Evolutionary conservation across 164 flowering plant genomes (phyloP), one percentile per base, ranked within the genome.

Genomic region (Umbilicus rupestris): DNA sequence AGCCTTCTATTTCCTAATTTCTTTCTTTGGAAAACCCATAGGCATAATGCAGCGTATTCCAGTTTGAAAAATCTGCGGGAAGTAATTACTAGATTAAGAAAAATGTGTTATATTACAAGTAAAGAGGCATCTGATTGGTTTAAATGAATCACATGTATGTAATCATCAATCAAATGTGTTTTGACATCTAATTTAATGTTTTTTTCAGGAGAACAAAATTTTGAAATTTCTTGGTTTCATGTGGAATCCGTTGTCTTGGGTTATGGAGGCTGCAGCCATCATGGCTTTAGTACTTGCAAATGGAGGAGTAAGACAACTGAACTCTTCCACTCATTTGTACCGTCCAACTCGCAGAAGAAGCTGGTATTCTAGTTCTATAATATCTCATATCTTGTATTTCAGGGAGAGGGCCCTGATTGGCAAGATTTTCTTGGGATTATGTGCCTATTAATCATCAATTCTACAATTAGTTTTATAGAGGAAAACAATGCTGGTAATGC

Each of bases 241-340:
- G 96, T 89, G 96, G 96, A 89, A 89, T 74, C 96, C 93, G 2
- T 77, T 87, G 83, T 87, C 92, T 45, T 89, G 91, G 91, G 87
- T 84, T 66, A 86, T 86, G 91, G 91, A 84, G 76, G 92, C 92
- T 65, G 92, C 92, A 37, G 92, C 92, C 14, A 70, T 85, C 37
- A 87, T 87, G 96, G 96, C 96, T 65, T 83, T 90, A 64, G 86
- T 45, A 63, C 94, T 90, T 70, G 92, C 96, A 5, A 87, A 90
- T 73, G 92, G 96, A 63, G 97, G 94, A 79, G 97, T 87, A 66
- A 80, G 91, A 79, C 44, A 22, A 59, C 19, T 67, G n/a, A 70
- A 66, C 31, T 49, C 24, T 63, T 7, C 26, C 14, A 29, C 19
- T n/a, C 20, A 1, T 29, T 55, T 72, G 19, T n/a, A 42, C 29